A percentile compares a stretch with the other conserved stretches of the same genome.
Conservation (phyloP, 2,329 filamentous ascomycete species). For the Fusarium ramigenum region DNA sequence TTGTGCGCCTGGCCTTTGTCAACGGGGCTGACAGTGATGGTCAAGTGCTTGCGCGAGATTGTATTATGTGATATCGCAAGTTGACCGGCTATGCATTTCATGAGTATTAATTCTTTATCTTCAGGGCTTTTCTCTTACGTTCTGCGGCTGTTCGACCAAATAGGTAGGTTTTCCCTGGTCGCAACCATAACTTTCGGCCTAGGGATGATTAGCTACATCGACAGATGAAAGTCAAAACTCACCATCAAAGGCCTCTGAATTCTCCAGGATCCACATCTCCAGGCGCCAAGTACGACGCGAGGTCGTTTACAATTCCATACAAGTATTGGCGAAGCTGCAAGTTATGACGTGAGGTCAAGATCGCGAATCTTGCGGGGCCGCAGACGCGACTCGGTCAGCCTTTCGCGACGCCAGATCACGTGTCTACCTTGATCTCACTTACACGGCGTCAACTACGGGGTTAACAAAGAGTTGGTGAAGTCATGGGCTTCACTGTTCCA, state of each 20-base stretch:
- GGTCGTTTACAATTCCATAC: constrained; percentile 32
- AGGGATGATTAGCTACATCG: constrained; percentile 1
- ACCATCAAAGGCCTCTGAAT: constrained; percentile 63
- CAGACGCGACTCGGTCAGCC: constrained; percentile 24
- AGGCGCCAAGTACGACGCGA: constrained; percentile 24
- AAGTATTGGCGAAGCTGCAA: background rate
- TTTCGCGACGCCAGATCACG: constrained; percentile 41
- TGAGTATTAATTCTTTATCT: background rate
- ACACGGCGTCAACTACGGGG: background rate
- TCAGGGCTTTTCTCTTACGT: constrained; percentile 54
- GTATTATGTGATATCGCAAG: constrained; percentile 80
- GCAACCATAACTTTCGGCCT: constrained; percentile 76
- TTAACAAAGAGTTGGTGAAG: background rate
- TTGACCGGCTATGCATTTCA: constrained; percentile 62
- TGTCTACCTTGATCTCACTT: constrained; percentile 12
- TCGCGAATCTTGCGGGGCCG: constrained; percentile 39
- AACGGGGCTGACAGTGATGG: constrained; percentile 75
- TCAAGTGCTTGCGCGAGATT: constrained; percentile 89
- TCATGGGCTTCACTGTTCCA: background rate
- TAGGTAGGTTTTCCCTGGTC: constrained; percentile 84
- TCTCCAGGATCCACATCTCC: constrained; percentile 73
- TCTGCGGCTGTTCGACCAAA: constrained; percentile 82
- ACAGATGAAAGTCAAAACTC: constrained; percentile 6
- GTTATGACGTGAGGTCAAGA: constrained; percentile 41
- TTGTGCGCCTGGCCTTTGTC: constrained; percentile 72